Evolutionary conservation across 2,329 filamentous ascomycete genomes (phyloP), one percentile per base, ranked within the genome.

Genomic region (Sporothrix curviconia): DNA sequence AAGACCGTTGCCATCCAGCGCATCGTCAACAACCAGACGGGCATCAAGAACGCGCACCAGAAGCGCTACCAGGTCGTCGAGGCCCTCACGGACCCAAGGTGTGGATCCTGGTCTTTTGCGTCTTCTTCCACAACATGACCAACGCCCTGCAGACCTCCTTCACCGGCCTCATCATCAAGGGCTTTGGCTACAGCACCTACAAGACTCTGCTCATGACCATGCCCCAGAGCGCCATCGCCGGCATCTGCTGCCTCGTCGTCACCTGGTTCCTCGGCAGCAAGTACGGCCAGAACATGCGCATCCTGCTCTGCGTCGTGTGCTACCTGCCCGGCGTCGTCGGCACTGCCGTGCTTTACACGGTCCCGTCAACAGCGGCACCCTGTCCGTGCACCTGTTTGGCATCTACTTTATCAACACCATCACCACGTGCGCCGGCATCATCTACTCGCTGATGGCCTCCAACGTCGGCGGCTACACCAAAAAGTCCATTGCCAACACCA

Each of bases 401-500:
- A 65, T 64, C 28, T 65, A 52, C 61, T 64, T 56, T 60, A 61
- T 64, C n/a, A 24, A 32, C 28, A 32, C 6, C 28, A 32, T 32
- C 28, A 32, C 14, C 19, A 25, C 51, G 19, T 54, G 62, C 12
- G 63, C 80, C 17, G 75, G 68, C 3, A 76, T 76, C 0, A 69
- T 80, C 1, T 60, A 80, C 1, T 76, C 70, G 17, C 80, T 76
- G 77, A 71, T 78, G 9, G 73, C 71, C 3, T 68, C 71, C 17
- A 76, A 71, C 60, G 64, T 74, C 22, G 72, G 76, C 0, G 78
- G 78, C 1, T 76, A 79, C 62, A 79, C 77, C 1, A 80, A 81
- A 67, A 82, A 82, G 66, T 81, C 79, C 0, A 82, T 79, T 0
- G 75, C 79, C 0, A 78, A 77, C 0, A 77, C 79, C 0, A 71